phyloP scores from a whole-genome alignment of 176 grass and related monocot genomes.

The Microstegium vimineum region DNA sequence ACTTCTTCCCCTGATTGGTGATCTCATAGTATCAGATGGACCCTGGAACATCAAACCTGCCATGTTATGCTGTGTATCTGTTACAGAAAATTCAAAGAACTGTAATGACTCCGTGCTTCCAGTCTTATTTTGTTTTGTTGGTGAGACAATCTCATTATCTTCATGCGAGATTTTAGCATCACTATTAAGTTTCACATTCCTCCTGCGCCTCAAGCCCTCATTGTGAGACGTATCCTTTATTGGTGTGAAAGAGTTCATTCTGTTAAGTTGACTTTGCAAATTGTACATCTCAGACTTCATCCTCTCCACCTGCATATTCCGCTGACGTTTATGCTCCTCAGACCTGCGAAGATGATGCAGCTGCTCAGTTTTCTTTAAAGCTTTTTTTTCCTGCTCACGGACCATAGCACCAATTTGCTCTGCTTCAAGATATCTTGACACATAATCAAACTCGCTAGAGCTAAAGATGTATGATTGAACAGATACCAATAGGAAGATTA shows the following conservation, averaged over 20 bases:
- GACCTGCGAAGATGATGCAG: slow-evolving; percentile 79
- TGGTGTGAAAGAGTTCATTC: slow-evolving; percentile 64
- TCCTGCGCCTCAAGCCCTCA: slow-evolving; percentile 75
- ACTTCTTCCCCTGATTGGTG: slow-evolving; percentile 50
- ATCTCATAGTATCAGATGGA: slow-evolving; percentile 39
- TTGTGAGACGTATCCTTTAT: slow-evolving; percentile 39
- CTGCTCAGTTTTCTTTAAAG: slow-evolving; percentile 81
- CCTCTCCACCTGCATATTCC: slow-evolving; percentile 92
- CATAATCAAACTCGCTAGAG: slow-evolving; percentile 87
- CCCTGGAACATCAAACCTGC: slow-evolving; percentile 29
- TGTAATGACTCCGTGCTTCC: slow-evolving; percentile 32
- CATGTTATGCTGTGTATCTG: slow-evolving; percentile 43
- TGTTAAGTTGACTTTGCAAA: slow-evolving; percentile 91
- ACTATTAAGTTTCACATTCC: slow-evolving; percentile 22
- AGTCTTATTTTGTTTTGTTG: slow-evolving; percentile 46
- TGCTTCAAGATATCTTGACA: slow-evolving; percentile 93
- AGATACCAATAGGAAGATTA: slow-evolving; percentile 90
- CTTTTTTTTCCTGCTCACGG: slow-evolving; percentile 91
- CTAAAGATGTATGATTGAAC: slow-evolving; percentile 94
- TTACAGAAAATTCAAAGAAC: slow-evolving; percentile 60
- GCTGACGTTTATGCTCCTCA: slow-evolving; percentile 80
- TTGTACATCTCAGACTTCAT: slow-evolving; percentile 98
- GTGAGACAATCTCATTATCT: slow-evolving; percentile 43
- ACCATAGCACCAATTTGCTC: slow-evolving; percentile 98
- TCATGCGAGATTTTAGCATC: slow-evolving; percentile 17